phyloP scores from a whole-genome alignment of 352 stramenopile genomes.

The Peronosclerospora sorghi region DNA sequence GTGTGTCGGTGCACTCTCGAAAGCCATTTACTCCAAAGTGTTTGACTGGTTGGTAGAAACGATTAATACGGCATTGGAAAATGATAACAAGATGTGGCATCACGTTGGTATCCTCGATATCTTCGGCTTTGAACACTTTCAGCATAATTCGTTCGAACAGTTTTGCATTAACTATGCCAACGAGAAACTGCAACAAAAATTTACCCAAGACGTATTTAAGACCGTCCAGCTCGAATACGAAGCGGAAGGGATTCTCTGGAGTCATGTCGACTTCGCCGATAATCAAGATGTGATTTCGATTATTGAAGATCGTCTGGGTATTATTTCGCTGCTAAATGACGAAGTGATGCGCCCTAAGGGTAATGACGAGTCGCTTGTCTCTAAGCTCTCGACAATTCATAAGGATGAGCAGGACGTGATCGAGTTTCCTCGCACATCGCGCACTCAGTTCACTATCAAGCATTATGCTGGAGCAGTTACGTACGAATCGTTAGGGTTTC shows the following conservation, averaged over 20 bases:
- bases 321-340: conserved; percentile 86
- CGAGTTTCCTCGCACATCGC: conserved; percentile 64
- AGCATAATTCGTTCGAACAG: conserved; percentile 91
- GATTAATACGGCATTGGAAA: conserved; percentile 68
- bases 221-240: conserved; percentile 85
- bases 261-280: conserved; percentile 87
- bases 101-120: conserved; percentile 90
- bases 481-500: conserved; percentile 88
- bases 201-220: conserved; percentile 86
- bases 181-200: conserved; percentile 89
- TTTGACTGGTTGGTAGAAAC: conserved; percentile 94
- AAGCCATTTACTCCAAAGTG: conserved; percentile 92
- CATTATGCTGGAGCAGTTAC: conserved; percentile 90
- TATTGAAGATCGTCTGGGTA: conserved; percentile 80
- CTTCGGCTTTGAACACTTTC: conserved; percentile 92
- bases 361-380: conserved; percentile 73
- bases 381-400: conserved; percentile 65
- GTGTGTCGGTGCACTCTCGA: conserved; percentile 90
- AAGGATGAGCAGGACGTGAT: conserved; percentile 72
- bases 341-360: conserved; percentile 82
- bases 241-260: conserved; percentile 87
- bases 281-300: conserved; percentile 83
- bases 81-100: conserved; percentile 40
- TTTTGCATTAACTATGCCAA: conserved; percentile 91
- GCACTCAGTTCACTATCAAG: conserved; percentile 86